These are phyloP conservation scores for Pseudocercospora fuligena DNA, from an alignment of 2,329 filamentous ascomycete genomes.

Conservation along the genomic window DNA sequence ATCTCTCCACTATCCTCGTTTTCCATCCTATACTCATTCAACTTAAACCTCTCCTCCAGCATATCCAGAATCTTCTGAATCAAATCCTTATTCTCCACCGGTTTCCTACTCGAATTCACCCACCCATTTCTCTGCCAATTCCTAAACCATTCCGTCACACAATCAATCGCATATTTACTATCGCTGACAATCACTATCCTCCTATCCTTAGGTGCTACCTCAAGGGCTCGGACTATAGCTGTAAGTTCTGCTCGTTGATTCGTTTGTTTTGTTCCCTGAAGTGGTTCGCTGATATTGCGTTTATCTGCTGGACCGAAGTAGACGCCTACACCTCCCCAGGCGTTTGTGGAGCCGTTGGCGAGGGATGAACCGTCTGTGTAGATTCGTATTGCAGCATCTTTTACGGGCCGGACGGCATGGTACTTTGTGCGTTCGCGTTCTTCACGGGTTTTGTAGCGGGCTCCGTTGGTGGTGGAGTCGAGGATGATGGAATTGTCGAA, in stretches of 20 bases:
- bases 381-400: constrained; percentile 57
- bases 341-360: constrained; percentile 60
- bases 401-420: constrained; percentile 48
- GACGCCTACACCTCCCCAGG: constrained; percentile 66
- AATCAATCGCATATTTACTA: constrained; percentile 88
- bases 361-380: constrained; percentile 68
- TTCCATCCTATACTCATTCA: constrained; percentile 37
- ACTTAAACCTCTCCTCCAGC: constrained; percentile 63
- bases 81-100: constrained; percentile 86
- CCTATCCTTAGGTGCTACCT: constrained; percentile 70
- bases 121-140: constrained; percentile 79
- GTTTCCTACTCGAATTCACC: constrained; percentile 71
- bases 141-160: constrained; percentile 79
- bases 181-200: constrained; percentile 83
- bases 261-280: constrained; percentile 77
- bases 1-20: constrained; percentile 17
- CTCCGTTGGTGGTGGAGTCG: constrained; percentile 57
- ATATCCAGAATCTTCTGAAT: constrained; percentile 72
- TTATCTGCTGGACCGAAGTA: constrained; percentile 63
- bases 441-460: constrained; percentile 60
- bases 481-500: constrained; percentile 65
- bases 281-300: constrained; percentile 73
- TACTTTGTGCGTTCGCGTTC: constrained; percentile 54
- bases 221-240: constrained; percentile 81
- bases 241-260: constrained; percentile 97